Evolutionary conservation across 2,329 filamentous ascomycete genomes (phyloP), one percentile per base, ranked within the genome.

Genomic region (Pleurostoma richardsiae): DNA sequence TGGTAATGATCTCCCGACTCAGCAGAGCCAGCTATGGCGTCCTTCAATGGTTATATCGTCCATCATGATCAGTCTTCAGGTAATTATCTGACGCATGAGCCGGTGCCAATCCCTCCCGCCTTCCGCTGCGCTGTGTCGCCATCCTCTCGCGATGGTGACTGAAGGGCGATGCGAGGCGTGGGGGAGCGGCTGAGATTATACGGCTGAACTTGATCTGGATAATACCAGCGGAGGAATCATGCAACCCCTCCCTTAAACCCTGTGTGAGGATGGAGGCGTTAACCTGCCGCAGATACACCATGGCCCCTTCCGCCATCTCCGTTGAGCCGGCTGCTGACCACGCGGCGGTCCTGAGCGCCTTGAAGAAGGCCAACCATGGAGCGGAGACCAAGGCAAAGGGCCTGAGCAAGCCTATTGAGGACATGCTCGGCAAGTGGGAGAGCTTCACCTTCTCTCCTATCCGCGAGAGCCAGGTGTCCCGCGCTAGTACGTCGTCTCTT

Each of bases 161-260:
- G 27, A 11, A 36, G 7, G 26, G 26, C 29, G 26, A 30, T 26
- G 39, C 30, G 41, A 42, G 19, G 41, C 29, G 46, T 33, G 29
- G 45, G 40, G 46, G 54, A 50, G 50, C 52, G 60, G 64, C 64
- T 67, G 64, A 67, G 64, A 67, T 59, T 54, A 67, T 60, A 67
- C 64, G 64, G 64, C 60, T 49, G 54, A 66, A 67, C 64, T 66
- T 65, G 64, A 67, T 51, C 49, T 51, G 49, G 49, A 51, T 51
- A 51, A 51, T 51, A 51, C 49, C 47, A 66, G 90, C 90, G 90
- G 90, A 94, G 95, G 90, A 86, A 95, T 94, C 90, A 95, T 95
- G 89, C 88, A 80, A 80, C 79, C 73, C 66, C 59, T 64, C 64
- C 58, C 60, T 54, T 56, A 59, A 60, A 57, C 54, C 50, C 46